A percentile compares a stretch with the other conserved stretches of the same genome.
phyloP scores from a whole-genome alignment of 257 asterid species.

The Solanum peruvianum region DNA sequence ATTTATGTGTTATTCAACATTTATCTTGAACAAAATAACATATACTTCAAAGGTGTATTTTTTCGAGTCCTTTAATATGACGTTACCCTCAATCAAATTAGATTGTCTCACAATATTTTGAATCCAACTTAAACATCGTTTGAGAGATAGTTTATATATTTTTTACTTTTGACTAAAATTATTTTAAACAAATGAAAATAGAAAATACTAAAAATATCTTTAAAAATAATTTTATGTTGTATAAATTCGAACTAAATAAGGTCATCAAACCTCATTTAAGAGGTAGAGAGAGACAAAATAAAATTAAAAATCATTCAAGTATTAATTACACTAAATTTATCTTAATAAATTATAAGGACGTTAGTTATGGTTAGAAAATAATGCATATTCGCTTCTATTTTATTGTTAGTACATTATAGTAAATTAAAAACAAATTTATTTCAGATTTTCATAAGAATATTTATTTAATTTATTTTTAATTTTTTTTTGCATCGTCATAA shows the following conservation, averaged over 20 bases:
- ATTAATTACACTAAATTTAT: neutral
- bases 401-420: neutral
- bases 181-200: no score
- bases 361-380: neutral
- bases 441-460: no score
- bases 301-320: neutral
- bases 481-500: no score
- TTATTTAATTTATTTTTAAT: no score
- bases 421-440: no score
- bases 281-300: neutral
- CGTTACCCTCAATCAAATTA: fast-evolving
- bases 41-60: fast-evolving
- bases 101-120: fast-evolving
- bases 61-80: fast-evolving
- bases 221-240: neutral
- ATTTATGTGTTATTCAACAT: no score
- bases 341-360: neutral
- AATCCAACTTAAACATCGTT: fast-evolving
- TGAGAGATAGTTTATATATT: fast-evolving
- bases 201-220: no score
- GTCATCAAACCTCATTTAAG: neutral
- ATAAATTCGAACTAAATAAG: neutral
- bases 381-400: neutral
- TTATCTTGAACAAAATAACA: fast-evolving
- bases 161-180: neutral